Evolutionary conservation across 768 basidiomycete species (phyloP), one percentile per base, ranked within the genome.

Genomic region (Russula abietina): DNA sequence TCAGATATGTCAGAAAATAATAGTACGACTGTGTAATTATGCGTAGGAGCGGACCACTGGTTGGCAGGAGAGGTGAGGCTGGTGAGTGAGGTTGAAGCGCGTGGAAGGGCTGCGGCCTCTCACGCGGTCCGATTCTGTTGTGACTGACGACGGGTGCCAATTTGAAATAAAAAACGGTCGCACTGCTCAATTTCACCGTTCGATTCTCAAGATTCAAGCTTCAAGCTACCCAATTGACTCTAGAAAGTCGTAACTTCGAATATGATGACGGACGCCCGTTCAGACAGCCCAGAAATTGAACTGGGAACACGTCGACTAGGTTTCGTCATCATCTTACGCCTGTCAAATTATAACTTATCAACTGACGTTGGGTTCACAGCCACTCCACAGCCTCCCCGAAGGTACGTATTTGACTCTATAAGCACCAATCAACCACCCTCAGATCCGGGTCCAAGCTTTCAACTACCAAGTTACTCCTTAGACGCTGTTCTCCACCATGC

Each of bases 271-370:
- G 28, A 36, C 4, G 19, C 12, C 19, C 55, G 50, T 6, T 46
- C 62, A 22, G 38, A 38, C 57, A 63, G 53, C 30, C 62, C 62
- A 49, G 62, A 63, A 22, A 55, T 63, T 6, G 53, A 63, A n/a
- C 33, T 59, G 46, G 62, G 57, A 22, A 30, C 49, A 1, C 12
- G 3, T 7, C n/a, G 36, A 36, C 36, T 17, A 43, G 52, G 62
- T 63, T 41, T 22, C 10, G n/a, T 59, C 17, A 12, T 53, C 19
- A 12, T 53, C 19, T 32, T 26, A 55, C 10, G 7, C 6, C 4
- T 48, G 30, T 4, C 17, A 2, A 1, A 7, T 36, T 30, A n/a
- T 2, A 17, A 19, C n/a, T n/a, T 30, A 5, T 63, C 26, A 33
- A 11, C n/a, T 17, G 14, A 22, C n/a, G 14, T 1, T 11, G 6